Percentiles rank a stretch among this genome's conserved stretches.
Evolutionary conservation across 306 rosid species (phyloP).

Genomic region (Acacia crassicarpa): DNA sequence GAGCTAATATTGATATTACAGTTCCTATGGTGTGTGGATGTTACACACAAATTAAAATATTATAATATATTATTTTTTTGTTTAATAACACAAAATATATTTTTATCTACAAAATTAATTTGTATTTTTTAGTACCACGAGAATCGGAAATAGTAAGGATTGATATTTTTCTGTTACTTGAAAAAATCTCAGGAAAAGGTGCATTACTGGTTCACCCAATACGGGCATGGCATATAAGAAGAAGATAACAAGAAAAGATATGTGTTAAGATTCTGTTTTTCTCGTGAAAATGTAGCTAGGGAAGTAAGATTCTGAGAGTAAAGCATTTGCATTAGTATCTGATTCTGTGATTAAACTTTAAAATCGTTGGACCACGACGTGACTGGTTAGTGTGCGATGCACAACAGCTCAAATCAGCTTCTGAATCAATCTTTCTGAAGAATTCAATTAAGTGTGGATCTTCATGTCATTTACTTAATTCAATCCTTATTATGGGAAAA

Average conservation of each 20-base stretch:
- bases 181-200: neutral
- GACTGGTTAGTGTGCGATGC: neutral
- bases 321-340: neutral
- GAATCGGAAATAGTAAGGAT: neutral
- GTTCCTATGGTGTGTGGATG: too few species aligned
- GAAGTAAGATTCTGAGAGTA: neutral
- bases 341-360: neutral
- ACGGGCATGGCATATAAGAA: neutral
- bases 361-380: neutral
- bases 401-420: neutral
- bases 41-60: too few species aligned
- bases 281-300: neutral
- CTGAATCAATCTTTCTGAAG: neutral
- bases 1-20: too few species aligned
- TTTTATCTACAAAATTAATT: neutral
- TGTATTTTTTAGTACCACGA: neutral
- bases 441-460: neutral
- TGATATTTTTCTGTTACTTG: too few species aligned
- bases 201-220: neutral
- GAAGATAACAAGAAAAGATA: neutral
- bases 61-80: too few species aligned
- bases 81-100: neutral
- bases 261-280: neutral
- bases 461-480: neutral
- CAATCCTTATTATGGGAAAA: too few species aligned